Conservation (phyloP, 2,329 filamentous ascomycete species). For the Fusarium devonianum region DNA sequence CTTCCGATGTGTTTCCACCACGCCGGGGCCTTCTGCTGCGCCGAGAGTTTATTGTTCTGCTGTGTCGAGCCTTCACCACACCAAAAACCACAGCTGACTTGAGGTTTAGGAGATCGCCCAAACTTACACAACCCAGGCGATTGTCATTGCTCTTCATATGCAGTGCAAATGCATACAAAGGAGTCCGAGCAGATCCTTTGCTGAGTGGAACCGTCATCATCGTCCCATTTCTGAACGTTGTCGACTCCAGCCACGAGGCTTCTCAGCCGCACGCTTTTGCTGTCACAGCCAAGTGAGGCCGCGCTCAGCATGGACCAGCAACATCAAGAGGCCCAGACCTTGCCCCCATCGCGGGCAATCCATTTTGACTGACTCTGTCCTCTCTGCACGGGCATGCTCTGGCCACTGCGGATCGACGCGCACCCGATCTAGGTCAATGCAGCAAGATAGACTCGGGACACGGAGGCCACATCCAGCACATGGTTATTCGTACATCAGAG, state of each 20-base stretch:
- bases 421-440: conserved; percentile 2
- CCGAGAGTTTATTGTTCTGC: conserved; percentile 1
- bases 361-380: conserved; percentile 6
- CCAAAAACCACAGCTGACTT: not conserved
- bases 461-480: conserved; percentile 4
- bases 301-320: conserved; percentile 28
- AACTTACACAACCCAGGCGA: not conserved
- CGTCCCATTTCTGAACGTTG: conserved; percentile 17
- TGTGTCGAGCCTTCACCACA: conserved; percentile 1
- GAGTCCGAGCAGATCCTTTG: conserved; percentile 8
- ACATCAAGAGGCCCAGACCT: conserved; percentile 20
- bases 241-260: conserved; percentile 22
- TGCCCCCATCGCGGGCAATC: conserved; percentile 9
- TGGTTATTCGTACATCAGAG: not conserved
- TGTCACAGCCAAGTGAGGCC: conserved; percentile 22
- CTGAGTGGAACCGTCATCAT: conserved; percentile 19
- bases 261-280: conserved; percentile 27
- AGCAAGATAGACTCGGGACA: conserved; percentile 7
- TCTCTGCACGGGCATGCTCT: conserved; percentile 2
- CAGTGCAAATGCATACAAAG: too few species aligned
- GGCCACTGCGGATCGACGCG: conserved; percentile 11
- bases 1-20: not conserved
- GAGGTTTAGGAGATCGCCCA: not conserved
- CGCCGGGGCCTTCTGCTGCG: not conserved
- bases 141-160: conserved; percentile 8